These are phyloP conservation scores for Inga oerstediana DNA, from an alignment of 306 rosid genomes.

Conservation along the genomic window DNA sequence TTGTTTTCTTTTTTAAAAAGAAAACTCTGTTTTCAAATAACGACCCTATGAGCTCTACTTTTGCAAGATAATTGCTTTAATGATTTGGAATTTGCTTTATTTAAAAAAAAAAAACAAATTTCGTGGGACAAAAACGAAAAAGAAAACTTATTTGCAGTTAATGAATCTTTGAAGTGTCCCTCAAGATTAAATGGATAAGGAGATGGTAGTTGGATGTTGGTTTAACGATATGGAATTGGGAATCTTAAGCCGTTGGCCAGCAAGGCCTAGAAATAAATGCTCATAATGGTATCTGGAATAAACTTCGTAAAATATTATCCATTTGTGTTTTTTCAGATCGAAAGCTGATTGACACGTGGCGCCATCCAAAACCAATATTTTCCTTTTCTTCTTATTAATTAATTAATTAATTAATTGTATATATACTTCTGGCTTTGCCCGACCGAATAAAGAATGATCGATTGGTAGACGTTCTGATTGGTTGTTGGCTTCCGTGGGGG, in stretches of 20 bases:
- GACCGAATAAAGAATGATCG: constrained; percentile 12
- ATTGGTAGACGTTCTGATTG: constrained; percentile 20
- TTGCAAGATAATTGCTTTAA: too few relatives aligned
- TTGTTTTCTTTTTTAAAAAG: neutral
- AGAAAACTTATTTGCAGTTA: neutral
- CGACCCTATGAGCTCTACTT: neutral
- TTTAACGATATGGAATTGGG: constrained; percentile 22
- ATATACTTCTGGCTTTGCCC: neutral
- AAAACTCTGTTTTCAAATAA: neutral
- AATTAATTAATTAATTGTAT: neutral
- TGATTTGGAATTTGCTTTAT: too few relatives aligned
- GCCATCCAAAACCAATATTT: neutral
- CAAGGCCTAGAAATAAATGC: constrained; percentile 25
- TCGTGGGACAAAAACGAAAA: neutral
- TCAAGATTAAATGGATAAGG: constrained; percentile 34
- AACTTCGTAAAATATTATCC: neutral
- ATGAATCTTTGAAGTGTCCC: neutral
- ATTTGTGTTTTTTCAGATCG: neutral
- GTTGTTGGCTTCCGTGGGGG: constrained; percentile 26
- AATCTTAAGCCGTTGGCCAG: constrained; percentile 41
- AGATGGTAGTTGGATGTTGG: constrained; percentile 29
- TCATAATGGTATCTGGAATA: neutral
- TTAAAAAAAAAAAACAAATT: neutral
- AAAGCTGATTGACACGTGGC: constrained; percentile 25
- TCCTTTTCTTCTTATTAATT: neutral